Conservation (phyloP, 768 basidiomycete species). For the Suillus sp. region DNA sequence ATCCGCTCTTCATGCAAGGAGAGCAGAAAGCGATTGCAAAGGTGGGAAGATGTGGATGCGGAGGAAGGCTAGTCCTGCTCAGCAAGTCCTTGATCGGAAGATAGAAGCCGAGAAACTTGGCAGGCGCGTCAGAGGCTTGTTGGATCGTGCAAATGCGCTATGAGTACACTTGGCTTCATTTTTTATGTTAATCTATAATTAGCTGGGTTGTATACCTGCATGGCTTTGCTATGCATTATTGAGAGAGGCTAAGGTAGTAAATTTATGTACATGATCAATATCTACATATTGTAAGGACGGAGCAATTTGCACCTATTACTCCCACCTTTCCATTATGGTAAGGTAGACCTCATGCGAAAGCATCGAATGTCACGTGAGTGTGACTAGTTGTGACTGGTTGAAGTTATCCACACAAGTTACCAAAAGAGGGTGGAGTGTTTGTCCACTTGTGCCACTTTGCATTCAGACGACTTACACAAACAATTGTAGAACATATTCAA, state of each 20-base stretch:
- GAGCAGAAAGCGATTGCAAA: slow-evolving; percentile 47
- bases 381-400: no score
- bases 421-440: no score
- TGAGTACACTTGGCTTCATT: neutral
- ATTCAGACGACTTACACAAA: no score
- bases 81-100: slow-evolving; percentile 78
- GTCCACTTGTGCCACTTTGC: no score
- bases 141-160: slow-evolving; percentile 59
- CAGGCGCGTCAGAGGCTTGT: slow-evolving; percentile 66
- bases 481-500: no score
- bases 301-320: no score
- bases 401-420: no score
- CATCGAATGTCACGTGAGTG: no score
- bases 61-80: slow-evolving; percentile 76
- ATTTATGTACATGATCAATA: neutral
- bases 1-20: slow-evolving; percentile 55
- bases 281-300: no score
- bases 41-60: slow-evolving; percentile 71
- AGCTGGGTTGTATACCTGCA: slow-evolving; percentile 4
- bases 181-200: slow-evolving; percentile 3
- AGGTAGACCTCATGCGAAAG: no score
- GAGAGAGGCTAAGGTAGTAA: neutral
- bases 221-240: neutral
- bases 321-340: no score
- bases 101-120: slow-evolving; percentile 74